Evolutionary conservation across 106 monocot species (phyloP).

Genomic region (Posidonia australis): DNA sequence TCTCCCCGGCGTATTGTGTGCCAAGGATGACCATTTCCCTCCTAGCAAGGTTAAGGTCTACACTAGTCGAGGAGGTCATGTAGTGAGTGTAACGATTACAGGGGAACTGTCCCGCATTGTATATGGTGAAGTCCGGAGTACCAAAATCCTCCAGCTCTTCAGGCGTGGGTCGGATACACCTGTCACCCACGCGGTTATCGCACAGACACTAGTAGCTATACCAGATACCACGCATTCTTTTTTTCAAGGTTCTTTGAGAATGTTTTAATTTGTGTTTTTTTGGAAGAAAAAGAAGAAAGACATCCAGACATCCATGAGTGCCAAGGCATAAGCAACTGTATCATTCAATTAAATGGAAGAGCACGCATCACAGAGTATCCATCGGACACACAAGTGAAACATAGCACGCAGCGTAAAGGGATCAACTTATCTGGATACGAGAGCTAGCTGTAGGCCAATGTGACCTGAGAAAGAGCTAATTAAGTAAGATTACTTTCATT

Average conservation of each 20-base stretch:
- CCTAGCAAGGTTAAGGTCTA: constrained; percentile 83
- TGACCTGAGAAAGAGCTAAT: constrained; percentile 5
- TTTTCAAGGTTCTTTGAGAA: neutral
- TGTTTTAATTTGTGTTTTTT: neutral
- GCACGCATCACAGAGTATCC: too few relatives aligned
- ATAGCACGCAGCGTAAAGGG: neutral
- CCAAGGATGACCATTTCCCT: constrained; percentile 98
- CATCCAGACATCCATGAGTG: neutral
- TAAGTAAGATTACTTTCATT: neutral
- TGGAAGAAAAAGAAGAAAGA: neutral
- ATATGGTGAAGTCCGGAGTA: constrained; percentile 93
- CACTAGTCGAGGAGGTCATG: constrained; percentile 97
- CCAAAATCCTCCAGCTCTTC: constrained; percentile 96
- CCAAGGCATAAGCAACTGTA: neutral
- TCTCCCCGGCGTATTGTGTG: constrained; percentile 95
- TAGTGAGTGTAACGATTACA: constrained; percentile 99
- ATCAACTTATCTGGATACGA: constrained; percentile 7
- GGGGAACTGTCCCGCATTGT: constrained; percentile 91
- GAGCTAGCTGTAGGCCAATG: neutral
- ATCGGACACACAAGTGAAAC: neutral
- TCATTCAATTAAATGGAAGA: too few relatives aligned
- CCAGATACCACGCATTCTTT: constrained; percentile 3
- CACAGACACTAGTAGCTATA: constrained; percentile 7
- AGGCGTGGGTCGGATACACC: constrained; percentile 89
- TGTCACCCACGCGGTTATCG: constrained; percentile 20